Base-by-base conservation (phyloP, 2,329 filamentous ascomycete species). In the Penicillium carneum region DNA sequence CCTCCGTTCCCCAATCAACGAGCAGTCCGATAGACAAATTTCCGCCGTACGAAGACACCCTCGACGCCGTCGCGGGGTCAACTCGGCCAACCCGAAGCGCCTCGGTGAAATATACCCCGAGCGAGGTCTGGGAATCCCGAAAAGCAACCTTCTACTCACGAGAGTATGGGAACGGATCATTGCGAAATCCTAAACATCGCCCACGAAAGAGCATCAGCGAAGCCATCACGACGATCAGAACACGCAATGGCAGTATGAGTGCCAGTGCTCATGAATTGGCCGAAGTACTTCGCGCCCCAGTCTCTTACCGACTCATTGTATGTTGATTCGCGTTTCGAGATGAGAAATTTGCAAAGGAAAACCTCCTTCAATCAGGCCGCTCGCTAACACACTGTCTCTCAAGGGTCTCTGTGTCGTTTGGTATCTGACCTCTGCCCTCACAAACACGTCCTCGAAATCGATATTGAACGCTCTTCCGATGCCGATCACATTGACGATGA, bases 391-490 rank as follows among this genome's bases (percentile, higher is more conserved):
- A 53, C 31, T 62, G 50, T 58, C 69, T 58, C 69, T 20, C 31
- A 78, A 97, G 94, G 79, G 86, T 52, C 88, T 97, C 50, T 98
- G 94, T 79, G 81, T 93, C 60, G 80, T 94, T 73, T 98, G 95
- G 95, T 99, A 98, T 82, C 86, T 91, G 76, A 96, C 93, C 26
- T 98, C 94, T 45, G 95, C 96, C 64, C 83, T 98, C 69, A 97
- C 95, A 64, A 99, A 98, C 76, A 97, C 95, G 2, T 98, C 95
- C 26, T 97, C 95, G 54, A 99, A 99, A 81, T 91, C 94, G 18
- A 99, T 99, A 73, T 84, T 98, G 63, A 97, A 92, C 69, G 91
- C 92, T 45, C 92, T 97, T 68, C 88, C 91, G 61, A 95, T 92
- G 78, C 94, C 94, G 1, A 90, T 95, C 34, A 97, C 94, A 20